These are phyloP conservation scores for Nidularia sp. DNA, from an alignment of 768 basidiomycete genomes.

Conservation along the genomic window DNA sequence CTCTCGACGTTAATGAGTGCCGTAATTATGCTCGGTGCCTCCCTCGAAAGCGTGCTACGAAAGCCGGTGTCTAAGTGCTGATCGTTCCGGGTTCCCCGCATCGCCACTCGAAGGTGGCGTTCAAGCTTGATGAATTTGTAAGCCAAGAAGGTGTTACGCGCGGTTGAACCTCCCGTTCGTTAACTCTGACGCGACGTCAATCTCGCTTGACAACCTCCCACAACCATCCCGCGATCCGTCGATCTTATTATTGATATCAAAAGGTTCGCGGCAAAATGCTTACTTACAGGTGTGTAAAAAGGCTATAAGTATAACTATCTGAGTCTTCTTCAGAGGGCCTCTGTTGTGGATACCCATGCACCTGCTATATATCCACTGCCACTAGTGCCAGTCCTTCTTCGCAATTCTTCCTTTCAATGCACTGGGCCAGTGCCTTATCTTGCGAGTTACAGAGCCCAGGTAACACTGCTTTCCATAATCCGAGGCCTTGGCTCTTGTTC, in stretches of 20 bases:
- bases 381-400: too few species aligned
- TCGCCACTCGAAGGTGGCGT: conserved; percentile 1
- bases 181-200: conserved; percentile 1
- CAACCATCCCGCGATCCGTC: conserved; percentile 10
- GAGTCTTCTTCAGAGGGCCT: too few species aligned
- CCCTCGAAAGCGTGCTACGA: not conserved
- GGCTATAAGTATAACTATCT: too few species aligned
- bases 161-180: not conserved
- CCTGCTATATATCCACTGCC: too few species aligned
- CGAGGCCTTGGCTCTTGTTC: too few species aligned
- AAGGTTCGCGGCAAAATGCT: conserved; percentile 17
- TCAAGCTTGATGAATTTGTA: not conserved
- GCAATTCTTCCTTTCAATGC: too few species aligned
- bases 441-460: too few species aligned
- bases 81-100: not conserved
- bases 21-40: too few species aligned
- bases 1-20: too few species aligned
- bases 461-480: too few species aligned
- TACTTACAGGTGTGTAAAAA: not conserved
- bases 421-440: too few species aligned
- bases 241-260: conserved; percentile 17
- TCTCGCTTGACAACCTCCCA: conserved; percentile 10
- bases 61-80: not conserved
- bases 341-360: too few species aligned
- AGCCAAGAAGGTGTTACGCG: not conserved